Conservation (phyloP, 257 asterid species). For the Coffea canephora region DNA sequence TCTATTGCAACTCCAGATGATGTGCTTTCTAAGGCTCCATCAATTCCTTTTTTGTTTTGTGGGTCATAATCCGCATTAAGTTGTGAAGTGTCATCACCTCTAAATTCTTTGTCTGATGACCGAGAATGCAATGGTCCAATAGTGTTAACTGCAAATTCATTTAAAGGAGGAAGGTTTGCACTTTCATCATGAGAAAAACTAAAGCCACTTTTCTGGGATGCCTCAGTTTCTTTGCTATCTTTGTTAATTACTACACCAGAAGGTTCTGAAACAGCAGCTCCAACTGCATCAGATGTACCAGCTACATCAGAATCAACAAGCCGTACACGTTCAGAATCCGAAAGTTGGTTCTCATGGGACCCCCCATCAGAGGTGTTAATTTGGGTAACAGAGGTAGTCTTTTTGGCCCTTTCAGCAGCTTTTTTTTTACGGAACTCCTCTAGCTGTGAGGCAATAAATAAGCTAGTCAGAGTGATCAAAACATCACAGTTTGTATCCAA, state of each 20-base stretch:
- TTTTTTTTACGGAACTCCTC: conserved; percentile 92
- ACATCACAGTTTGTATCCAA: neutral
- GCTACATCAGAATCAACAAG: conserved; percentile 45
- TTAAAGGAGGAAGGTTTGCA: conserved; percentile 28
- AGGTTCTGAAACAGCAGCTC: conserved; percentile 31
- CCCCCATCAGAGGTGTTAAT: conserved; percentile 39
- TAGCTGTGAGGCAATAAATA: conserved; percentile 42
- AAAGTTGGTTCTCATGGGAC: conserved; percentile 38
- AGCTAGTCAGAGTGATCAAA: conserved; percentile 2
- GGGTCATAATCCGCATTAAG: conserved; percentile 28
- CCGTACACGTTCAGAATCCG: conserved; percentile 40
- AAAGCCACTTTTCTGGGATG: conserved; percentile 30
- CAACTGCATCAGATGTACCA: conserved; percentile 53
- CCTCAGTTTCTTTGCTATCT: conserved; percentile 37
- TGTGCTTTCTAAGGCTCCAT: conserved; percentile 38
- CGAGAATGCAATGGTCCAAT: conserved; percentile 25
- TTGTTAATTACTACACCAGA: conserved; percentile 30
- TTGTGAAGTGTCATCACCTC: conserved; percentile 33
- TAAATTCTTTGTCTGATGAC: conserved; percentile 37
- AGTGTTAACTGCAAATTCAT: conserved; percentile 21
- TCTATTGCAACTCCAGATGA: conserved; percentile 30
- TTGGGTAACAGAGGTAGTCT: conserved; percentile 41
- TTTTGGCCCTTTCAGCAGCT: conserved; percentile 75
- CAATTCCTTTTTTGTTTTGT: conserved; percentile 38
- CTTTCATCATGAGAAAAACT: conserved; percentile 25